Conservation (phyloP, 2,329 filamentous ascomycete species). For the Claviceps sp. region DNA sequence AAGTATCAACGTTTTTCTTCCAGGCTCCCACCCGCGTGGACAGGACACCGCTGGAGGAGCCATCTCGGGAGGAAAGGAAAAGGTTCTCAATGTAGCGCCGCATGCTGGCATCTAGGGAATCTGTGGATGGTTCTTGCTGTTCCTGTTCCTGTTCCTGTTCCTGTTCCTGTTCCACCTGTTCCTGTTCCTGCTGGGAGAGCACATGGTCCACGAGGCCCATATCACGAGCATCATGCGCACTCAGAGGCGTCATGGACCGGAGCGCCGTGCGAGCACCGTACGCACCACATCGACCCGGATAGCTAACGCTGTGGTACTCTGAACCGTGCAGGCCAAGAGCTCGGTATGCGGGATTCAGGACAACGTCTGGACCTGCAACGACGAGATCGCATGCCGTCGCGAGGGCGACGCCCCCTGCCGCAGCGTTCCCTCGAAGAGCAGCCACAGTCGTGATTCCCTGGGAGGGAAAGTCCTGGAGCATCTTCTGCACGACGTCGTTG, state of each 20-base stretch:
- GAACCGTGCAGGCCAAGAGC: conserved; percentile 23
- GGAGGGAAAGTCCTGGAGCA: conserved; percentile 23
- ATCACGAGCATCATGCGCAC: conserved; percentile 21
- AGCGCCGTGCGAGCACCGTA: conserved; percentile 18
- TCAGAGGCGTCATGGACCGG: conserved; percentile 24
- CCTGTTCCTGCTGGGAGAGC: conserved; percentile 16
- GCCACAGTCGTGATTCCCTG: conserved; percentile 23
- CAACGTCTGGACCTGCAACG: conserved; percentile 22
- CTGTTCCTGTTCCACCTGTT: too few relatives aligned
- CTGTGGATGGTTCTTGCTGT: conserved; percentile 9
- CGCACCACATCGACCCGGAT: conserved; percentile 23
- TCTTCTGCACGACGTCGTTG: conserved; percentile 24
- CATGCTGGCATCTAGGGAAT: conserved; percentile 21
- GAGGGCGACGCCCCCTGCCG: conserved; percentile 28
- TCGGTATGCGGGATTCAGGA: conserved; percentile 28
- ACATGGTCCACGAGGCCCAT: conserved; percentile 26
- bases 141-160: too few relatives aligned
- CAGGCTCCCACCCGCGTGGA: conserved; percentile 11
- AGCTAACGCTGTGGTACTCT: conserved; percentile 27
- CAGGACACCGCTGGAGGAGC: too few relatives aligned
- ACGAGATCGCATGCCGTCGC: conserved; percentile 24
- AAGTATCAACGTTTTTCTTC: conserved; percentile 22
- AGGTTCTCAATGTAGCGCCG: conserved; percentile 20
- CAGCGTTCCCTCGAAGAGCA: conserved; percentile 26
- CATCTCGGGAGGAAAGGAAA: not conserved